Evolutionary conservation across 192 early-diverging fungal genomes (phyloP).

Genomic region (Backusella macrospora): DNA sequence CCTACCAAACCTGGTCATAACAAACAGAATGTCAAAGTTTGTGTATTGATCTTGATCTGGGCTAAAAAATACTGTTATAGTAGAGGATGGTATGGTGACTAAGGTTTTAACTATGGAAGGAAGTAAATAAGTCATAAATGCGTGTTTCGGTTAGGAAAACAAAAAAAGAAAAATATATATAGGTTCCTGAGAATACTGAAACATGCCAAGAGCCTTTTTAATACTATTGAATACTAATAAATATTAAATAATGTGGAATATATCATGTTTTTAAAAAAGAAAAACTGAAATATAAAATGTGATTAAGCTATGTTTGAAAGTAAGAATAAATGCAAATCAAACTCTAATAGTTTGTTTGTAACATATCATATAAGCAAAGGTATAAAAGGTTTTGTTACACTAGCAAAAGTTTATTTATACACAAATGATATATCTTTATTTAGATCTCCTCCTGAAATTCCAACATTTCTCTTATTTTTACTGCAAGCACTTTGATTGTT

Average conservation of each 20-base stretch:
- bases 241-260: not conserved
- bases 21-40: slow-evolving; percentile 59
- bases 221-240: not conserved
- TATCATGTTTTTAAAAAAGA: not conserved
- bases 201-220: slow-evolving; percentile 7
- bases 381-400: not conserved
- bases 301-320: not conserved
- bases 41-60: slow-evolving; percentile 71
- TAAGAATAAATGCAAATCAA: not conserved
- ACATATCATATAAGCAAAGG: not conserved
- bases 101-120: slow-evolving; percentile 94
- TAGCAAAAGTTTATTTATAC: slow-evolving; percentile 5
- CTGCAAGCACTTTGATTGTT: slow-evolving; percentile 5
- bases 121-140: slow-evolving; percentile 44
- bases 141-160: not conserved
- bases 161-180: not conserved
- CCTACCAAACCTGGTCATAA: slow-evolving; percentile 90
- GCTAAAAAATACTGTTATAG: slow-evolving; percentile 76
- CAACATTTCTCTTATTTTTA: slow-evolving; percentile 4
- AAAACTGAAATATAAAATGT: not conserved
- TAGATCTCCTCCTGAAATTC: slow-evolving; percentile 10
- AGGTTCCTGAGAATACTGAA: not conserved
- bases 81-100: slow-evolving; percentile 87
- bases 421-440: slow-evolving; percentile 4
- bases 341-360: not conserved